Evolutionary conservation across 345 rosid genomes (phyloP), one percentile per base, ranked within the genome.

Genomic region (Pelargonium nanum): DNA sequence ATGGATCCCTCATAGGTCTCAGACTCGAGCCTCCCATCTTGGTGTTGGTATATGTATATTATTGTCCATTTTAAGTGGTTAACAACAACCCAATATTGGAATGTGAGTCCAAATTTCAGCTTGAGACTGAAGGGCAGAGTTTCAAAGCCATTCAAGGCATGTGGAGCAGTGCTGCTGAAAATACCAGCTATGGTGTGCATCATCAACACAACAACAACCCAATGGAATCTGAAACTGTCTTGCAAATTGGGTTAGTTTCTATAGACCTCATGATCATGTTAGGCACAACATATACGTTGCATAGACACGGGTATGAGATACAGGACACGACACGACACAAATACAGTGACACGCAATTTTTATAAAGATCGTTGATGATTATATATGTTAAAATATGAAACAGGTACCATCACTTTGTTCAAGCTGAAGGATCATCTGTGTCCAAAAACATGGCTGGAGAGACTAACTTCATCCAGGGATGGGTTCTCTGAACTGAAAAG

Each of bases 381-480:
- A 48, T 54, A 19, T 19, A 0, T 28, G 17, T 22, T 6, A 1
- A 22, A 5, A 51, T 16, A 10, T 22, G 26, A 53, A 40, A 62
- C 70, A 85, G 87, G 85, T 84, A 86, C 71, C 84, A 75, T 60
- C 74, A 82, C 28, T 80, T 22, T 60, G 83, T 80, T 70, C 74
- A 70, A 61, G 91, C 75, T 62, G 96, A 86, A 73, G 87, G 91
- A 24, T 74, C 96, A 10, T 78, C 89, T 5, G 72, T 62, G 54
- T 34, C 74, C 30, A 85, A 78, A 75, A 74, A 59, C 72, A 72
- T 67, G 76, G 61, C 52, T 44, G 34, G n/a, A 6, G 90, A 83
- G 76, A 86, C 93, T 58, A 84, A 82, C 79, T 83, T 84, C 89
- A 72, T 83, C 68, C 84, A 89, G 28, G 88, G 87, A 69, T 89